Evolutionary conservation across 2,329 filamentous ascomycete genomes (phyloP).

Genomic region (Neofusicoccum cordaticola): DNA sequence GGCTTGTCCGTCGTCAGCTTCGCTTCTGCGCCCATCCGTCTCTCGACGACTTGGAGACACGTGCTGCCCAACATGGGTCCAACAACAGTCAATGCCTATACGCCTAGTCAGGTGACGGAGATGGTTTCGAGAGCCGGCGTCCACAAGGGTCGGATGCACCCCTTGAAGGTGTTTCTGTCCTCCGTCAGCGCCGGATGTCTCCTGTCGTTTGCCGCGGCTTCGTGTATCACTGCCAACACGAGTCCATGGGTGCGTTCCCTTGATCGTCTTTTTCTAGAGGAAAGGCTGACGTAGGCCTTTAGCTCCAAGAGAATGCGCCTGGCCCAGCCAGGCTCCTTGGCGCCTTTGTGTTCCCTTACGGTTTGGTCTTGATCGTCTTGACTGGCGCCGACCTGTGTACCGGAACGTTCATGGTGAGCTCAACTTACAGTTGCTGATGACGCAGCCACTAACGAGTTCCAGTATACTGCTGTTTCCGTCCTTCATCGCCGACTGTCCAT

Average conservation of each 20-base stretch:
- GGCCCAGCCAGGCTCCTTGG: constrained; percentile 6
- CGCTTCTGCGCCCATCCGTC: too few species aligned
- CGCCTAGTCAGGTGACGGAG: constrained; percentile 51
- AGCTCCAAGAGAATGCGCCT: constrained; percentile 16
- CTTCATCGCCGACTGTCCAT: constrained; percentile 29
- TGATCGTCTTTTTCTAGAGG: too few species aligned
- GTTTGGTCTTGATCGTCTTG: constrained; percentile 11
- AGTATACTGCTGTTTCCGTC: constrained; percentile 20
- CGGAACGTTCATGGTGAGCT: constrained; percentile 11
- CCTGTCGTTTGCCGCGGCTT: constrained; percentile 44
- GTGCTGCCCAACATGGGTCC: neutral
- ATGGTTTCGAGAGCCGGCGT: constrained; percentile 50
- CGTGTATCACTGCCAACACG: constrained; percentile 12
- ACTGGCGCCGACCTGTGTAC: constrained; percentile 17
- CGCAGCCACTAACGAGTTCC: neutral
- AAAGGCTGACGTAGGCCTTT: neutral
- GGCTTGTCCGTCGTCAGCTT: neutral
- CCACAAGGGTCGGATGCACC: constrained; percentile 52
- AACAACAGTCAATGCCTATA: constrained; percentile 38
- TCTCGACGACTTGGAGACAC: neutral
- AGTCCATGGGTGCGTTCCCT: neutral
- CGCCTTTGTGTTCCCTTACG: constrained; percentile 12
- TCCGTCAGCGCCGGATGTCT: constrained; percentile 52
- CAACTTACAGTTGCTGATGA: too few species aligned
- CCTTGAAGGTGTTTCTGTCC: constrained; percentile 54